Percentiles rank a stretch among this genome's conserved stretches.
These are phyloP conservation scores for Lactarius psammicola DNA, from an alignment of 768 basidiomycete species.

Conservation along the genomic window DNA sequence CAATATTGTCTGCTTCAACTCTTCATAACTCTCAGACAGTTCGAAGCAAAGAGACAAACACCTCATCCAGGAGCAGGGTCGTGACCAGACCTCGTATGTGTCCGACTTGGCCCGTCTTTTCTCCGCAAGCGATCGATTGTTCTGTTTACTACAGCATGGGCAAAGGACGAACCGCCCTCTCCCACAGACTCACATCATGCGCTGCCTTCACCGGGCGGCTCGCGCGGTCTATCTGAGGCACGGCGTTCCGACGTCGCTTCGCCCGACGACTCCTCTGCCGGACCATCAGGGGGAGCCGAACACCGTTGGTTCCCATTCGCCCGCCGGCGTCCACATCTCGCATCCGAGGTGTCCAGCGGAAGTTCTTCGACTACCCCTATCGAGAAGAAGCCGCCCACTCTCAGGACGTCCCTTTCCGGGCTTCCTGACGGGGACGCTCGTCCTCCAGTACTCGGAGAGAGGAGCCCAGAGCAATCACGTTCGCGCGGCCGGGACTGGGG, in stretches of 20 bases:
- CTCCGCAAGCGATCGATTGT: background rate
- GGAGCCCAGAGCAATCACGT: slow-evolving; percentile 28
- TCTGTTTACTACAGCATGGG: slow-evolving; percentile 19
- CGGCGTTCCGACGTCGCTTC: slow-evolving; percentile 55
- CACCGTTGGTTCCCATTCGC: slow-evolving; percentile 74
- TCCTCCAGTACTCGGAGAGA: slow-evolving; percentile 27
- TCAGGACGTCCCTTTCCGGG: slow-evolving; percentile 6
- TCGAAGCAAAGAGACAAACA: background rate
- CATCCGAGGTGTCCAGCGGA: background rate
- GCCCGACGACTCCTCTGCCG: slow-evolving; percentile 46
- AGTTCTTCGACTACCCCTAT: slow-evolving; percentile 8
- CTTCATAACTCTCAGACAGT: background rate
- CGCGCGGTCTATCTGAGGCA: slow-evolving; percentile 38
- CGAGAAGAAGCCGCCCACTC: slow-evolving; percentile 11
- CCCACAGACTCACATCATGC: slow-evolving; percentile 40
- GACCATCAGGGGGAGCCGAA: slow-evolving; percentile 34
- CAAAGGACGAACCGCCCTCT: slow-evolving; percentile 30
- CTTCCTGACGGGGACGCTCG: slow-evolving; percentile 6
- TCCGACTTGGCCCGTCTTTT: background rate
- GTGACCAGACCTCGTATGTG: slow-evolving; percentile 22
- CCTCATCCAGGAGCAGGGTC: slow-evolving; percentile 14
- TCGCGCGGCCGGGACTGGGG: slow-evolving; percentile 26
- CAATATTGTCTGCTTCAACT: background rate
- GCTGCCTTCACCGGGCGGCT: slow-evolving; percentile 33
- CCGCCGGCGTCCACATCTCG: slow-evolving; percentile 43